phyloP scores from a whole-genome alignment of 106 monocot genomes.

The Hemerocallis citrina region DNA sequence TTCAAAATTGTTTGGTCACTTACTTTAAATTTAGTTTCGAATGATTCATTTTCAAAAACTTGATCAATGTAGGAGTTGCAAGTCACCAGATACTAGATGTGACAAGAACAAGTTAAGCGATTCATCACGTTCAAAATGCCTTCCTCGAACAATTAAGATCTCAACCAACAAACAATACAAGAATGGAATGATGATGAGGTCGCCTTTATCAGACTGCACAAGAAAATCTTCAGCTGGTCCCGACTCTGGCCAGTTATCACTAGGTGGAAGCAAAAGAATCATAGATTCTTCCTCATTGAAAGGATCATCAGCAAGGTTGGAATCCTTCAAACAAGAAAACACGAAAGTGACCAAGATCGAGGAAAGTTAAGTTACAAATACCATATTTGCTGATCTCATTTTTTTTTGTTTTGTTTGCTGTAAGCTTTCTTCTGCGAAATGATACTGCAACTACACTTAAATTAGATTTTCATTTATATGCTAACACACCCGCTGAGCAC shows the following conservation, averaged over 20 bases:
- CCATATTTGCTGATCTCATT: no score
- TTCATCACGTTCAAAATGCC: conserved; percentile 49
- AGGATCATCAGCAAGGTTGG: conserved; percentile 35
- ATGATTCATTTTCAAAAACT: not conserved
- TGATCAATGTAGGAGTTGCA: conserved; percentile 33
- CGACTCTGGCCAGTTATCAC: conserved; percentile 25
- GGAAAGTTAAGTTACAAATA: conserved; percentile 96
- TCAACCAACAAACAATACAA: conserved; percentile 36
- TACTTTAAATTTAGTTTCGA: no score
- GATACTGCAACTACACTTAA: no score
- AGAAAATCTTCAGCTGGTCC: conserved; percentile 47
- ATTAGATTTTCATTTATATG: no score
- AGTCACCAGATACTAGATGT: conserved; percentile 25
- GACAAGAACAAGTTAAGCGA: conserved; percentile 25
- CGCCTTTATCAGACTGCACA: conserved; percentile 42
- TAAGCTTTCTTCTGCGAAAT: no score
- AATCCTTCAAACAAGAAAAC: conserved; percentile 56
- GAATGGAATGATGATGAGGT: conserved; percentile 21
- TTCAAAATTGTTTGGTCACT: not conserved
- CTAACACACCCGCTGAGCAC: no score
- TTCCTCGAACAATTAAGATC: conserved; percentile 47
- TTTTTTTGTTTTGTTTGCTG: no score
- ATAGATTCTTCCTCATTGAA: conserved; percentile 26
- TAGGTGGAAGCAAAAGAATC: conserved; percentile 46
- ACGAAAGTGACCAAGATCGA: conserved; percentile 77